Percentiles rank a stretch among this genome's conserved stretches.
Conservation (phyloP, 192 early-diverging fungal species). For the Lunasporangiospora selenospora region DNA sequence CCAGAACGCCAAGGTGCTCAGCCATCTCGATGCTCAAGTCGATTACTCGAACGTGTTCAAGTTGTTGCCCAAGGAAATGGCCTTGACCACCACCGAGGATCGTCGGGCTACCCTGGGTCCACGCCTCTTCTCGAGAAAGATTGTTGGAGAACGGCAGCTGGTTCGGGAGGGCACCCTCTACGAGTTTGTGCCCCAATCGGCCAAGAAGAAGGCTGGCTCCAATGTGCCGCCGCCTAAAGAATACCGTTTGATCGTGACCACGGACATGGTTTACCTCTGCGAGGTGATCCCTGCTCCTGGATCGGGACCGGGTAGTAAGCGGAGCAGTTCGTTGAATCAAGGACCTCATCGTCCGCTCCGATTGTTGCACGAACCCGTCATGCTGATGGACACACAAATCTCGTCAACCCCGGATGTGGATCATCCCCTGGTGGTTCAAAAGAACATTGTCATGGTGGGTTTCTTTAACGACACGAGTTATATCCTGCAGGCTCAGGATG, state of each 20-base stretch:
- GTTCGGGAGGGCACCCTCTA: conserved; percentile 9
- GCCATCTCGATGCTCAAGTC: conserved; percentile 14
- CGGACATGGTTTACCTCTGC: conserved; percentile 28
- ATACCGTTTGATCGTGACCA: conserved; percentile 24
- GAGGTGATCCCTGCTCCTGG: conserved; percentile 1
- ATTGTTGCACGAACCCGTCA: conserved; percentile 30
- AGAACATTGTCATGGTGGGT: conserved; percentile 41
- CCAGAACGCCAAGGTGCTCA: conserved; percentile 1
- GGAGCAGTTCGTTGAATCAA: not conserved
- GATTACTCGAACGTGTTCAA: conserved; percentile 23
- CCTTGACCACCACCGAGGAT: conserved; percentile 30
- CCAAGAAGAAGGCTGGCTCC: not conserved
- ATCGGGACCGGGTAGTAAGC: not conserved
- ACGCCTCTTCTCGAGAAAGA: conserved; percentile 3
- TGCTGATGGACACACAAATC: conserved; percentile 32
- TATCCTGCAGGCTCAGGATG: conserved; percentile 24
- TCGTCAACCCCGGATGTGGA: conserved; percentile 32
- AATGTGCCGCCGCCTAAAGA: conserved; percentile 6
- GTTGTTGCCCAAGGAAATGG: conserved; percentile 19
- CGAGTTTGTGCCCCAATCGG: conserved; percentile 7
- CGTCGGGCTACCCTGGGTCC: conserved; percentile 4
- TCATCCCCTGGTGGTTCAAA: conserved; percentile 13
- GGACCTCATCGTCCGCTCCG: not conserved
- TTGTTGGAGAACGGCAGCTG: conserved; percentile 1
- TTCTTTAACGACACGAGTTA: conserved; percentile 42